These are phyloP conservation scores for Helianthus tuberosus DNA, from an alignment of 129 eudicot species.

Conservation along the genomic window DNA sequence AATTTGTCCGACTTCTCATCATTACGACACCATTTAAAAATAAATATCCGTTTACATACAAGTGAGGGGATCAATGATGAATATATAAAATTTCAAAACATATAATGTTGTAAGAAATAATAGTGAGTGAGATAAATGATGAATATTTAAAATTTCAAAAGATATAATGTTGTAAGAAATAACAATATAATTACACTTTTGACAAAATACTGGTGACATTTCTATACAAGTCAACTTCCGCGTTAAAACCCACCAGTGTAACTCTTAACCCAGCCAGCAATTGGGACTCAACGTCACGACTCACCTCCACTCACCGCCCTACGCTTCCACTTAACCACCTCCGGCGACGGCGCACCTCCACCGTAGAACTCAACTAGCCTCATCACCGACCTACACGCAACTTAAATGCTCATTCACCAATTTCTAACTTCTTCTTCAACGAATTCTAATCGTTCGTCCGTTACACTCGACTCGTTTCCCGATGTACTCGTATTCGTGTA, in stretches of 20 bases:
- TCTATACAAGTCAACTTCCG: neutral
- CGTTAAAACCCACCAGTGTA: neutral
- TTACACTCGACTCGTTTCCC: slow-evolving; percentile 4
- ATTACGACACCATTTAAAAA: too few species aligned
- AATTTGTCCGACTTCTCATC: too few species aligned
- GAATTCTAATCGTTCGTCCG: slow-evolving; percentile 11
- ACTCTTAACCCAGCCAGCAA: neutral
- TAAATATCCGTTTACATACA: too few species aligned
- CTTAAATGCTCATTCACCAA: neutral
- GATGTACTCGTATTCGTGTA: slow-evolving; percentile 6
- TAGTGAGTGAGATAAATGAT: too few species aligned
- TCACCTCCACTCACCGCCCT: slow-evolving; percentile 2
- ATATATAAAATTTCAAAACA: too few species aligned
- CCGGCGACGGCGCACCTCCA: slow-evolving; percentile 19
- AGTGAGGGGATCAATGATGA: too few species aligned
- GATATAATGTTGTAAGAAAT: too few species aligned
- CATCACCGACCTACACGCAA: neutral
- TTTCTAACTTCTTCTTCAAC: slow-evolving; percentile 14
- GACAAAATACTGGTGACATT: too few species aligned
- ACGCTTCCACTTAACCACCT: too few species aligned
- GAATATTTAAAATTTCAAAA: too few species aligned
- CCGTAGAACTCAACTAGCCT: slow-evolving; percentile 15
- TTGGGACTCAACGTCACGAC: slow-evolving; percentile 12
- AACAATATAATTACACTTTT: too few species aligned
- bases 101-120: too few species aligned